Percentiles rank a stretch among this genome's conserved stretches.
These are phyloP conservation scores for Grosmannia clavigera DNA, from an alignment of 2,329 filamentous ascomycete species.

Conservation along the genomic window DNA sequence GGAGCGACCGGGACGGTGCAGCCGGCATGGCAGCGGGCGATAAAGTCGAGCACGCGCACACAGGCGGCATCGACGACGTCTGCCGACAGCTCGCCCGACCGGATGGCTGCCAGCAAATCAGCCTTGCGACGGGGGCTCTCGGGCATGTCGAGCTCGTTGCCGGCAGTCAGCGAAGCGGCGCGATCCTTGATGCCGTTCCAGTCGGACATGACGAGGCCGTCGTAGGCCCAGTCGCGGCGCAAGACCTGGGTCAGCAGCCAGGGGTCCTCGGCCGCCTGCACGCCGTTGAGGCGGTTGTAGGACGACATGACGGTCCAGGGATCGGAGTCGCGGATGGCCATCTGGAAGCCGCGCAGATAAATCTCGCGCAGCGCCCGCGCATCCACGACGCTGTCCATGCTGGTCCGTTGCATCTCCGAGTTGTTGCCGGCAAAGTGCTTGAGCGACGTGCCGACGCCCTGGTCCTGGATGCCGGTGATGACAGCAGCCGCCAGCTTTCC, in stretches of 20 bases:
- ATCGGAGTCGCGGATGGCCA: slow-evolving; percentile 54
- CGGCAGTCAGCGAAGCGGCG: slow-evolving; percentile 38
- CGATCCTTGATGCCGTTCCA: slow-evolving; percentile 46
- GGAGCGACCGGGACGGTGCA: slow-evolving; percentile 7
- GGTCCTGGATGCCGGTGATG: neutral
- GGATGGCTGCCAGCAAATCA: neutral
- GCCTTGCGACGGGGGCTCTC: neutral
- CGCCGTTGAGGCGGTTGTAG: slow-evolving; percentile 54
- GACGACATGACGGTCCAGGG: slow-evolving; percentile 58
- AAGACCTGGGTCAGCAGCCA: slow-evolving; percentile 44
- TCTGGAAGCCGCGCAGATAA: slow-evolving; percentile 62
- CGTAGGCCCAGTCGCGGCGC: slow-evolving; percentile 47
- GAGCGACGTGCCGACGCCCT: slow-evolving; percentile 3
- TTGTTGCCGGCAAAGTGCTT: slow-evolving; percentile 54
- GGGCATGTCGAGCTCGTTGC: slow-evolving; percentile 46
- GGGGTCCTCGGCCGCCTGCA: slow-evolving; percentile 44
- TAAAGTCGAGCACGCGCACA: slow-evolving; percentile 21
- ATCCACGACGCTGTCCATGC: slow-evolving; percentile 50
- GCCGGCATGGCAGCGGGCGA: neutral
- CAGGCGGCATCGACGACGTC: slow-evolving; percentile 46
- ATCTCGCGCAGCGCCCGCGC: slow-evolving; percentile 56
- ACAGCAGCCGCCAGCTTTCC: slow-evolving; percentile 19
- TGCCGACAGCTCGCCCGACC: neutral
- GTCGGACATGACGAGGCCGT: slow-evolving; percentile 45
- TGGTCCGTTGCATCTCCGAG: slow-evolving; percentile 55